Conservation (phyloP, 495 filamentous ascomycete species). For the Gamarada debralockiae region DNA sequence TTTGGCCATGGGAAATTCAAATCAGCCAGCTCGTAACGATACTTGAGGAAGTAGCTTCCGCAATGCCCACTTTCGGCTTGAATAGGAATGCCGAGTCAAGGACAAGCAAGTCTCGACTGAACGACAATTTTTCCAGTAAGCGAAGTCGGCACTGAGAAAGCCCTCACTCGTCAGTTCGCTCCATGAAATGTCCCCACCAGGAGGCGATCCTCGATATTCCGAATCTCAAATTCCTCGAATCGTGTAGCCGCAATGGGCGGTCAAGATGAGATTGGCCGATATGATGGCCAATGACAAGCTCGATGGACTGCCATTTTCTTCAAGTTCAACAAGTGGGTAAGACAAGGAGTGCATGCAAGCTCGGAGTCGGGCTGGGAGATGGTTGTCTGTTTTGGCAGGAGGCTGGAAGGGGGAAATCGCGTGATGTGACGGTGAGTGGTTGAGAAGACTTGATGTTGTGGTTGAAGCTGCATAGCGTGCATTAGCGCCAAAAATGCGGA, state of each 20-base stretch:
- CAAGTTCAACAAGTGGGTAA: neutral
- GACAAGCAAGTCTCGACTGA: neutral
- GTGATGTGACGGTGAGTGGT: constrained; percentile 9
- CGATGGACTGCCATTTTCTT: neutral
- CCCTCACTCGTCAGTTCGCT: constrained; percentile 15
- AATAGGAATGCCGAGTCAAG: too few species aligned
- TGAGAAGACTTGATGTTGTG: constrained; percentile 1
- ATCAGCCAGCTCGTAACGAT: too few species aligned
- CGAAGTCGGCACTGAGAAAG: constrained; percentile 11
- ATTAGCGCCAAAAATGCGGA: constrained; percentile 7
- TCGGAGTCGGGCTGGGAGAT: too few species aligned
- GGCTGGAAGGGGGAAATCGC: neutral
- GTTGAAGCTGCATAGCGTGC: constrained; percentile 3
- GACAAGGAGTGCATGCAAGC: too few species aligned
- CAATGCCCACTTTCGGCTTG: too few species aligned
- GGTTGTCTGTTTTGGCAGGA: neutral
- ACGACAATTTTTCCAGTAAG: neutral
- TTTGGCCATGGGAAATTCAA: too few species aligned
- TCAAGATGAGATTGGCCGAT: constrained; percentile 14
- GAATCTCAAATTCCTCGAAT: constrained; percentile 16
- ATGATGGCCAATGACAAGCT: constrained; percentile 4
- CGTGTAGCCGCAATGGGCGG: constrained; percentile 20
- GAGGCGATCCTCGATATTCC: neutral
- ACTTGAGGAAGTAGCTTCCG: too few species aligned
- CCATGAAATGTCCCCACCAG: neutral